A percentile compares a stretch with the other conserved stretches of the same genome.
phyloP scores from a whole-genome alignment of 805 yeast species.

The Cyberlindnera maritima region DNA sequence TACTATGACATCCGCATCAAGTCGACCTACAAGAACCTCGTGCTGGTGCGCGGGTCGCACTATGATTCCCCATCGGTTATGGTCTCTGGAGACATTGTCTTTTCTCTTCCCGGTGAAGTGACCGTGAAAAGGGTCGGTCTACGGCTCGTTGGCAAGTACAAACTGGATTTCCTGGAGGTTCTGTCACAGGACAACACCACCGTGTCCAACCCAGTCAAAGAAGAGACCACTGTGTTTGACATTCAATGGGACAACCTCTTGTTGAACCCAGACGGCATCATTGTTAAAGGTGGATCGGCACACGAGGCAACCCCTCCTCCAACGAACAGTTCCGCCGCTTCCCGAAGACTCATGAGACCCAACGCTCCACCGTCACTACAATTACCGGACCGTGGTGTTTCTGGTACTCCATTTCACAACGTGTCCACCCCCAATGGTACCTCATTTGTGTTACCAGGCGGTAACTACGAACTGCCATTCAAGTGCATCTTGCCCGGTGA shows the following conservation, averaged over 20 bases:
- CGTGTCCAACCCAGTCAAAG: conserved; percentile 39
- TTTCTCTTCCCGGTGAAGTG: conserved; percentile 68
- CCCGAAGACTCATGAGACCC: conserved; percentile 21
- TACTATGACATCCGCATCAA: conserved; percentile 26
- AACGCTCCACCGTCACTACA: conserved; percentile 27
- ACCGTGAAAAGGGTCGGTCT: conserved; percentile 59
- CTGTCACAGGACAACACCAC: conserved; percentile 37
- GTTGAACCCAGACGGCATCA: conserved; percentile 30
- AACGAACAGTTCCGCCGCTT: neutral
- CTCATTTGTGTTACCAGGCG: conserved; percentile 49
- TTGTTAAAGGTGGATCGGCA: conserved; percentile 6
- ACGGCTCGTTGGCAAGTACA: conserved; percentile 58
- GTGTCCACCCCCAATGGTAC: conserved; percentile 23
- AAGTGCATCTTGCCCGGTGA: conserved; percentile 77
- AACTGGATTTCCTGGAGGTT: conserved; percentile 54
- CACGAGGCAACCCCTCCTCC: conserved; percentile 3
- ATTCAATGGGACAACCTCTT: conserved; percentile 66
- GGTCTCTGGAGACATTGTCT: conserved; percentile 71
- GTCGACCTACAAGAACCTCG: conserved; percentile 51
- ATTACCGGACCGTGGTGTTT: conserved; percentile 28
- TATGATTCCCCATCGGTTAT: conserved; percentile 72
- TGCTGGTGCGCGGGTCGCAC: conserved; percentile 73
- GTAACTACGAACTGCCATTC: conserved; percentile 87
- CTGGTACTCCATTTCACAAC: conserved; percentile 34
- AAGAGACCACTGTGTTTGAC: conserved; percentile 64